Conservation (phyloP, 768 basidiomycete species). For the Lactifluus volemus region DNA sequence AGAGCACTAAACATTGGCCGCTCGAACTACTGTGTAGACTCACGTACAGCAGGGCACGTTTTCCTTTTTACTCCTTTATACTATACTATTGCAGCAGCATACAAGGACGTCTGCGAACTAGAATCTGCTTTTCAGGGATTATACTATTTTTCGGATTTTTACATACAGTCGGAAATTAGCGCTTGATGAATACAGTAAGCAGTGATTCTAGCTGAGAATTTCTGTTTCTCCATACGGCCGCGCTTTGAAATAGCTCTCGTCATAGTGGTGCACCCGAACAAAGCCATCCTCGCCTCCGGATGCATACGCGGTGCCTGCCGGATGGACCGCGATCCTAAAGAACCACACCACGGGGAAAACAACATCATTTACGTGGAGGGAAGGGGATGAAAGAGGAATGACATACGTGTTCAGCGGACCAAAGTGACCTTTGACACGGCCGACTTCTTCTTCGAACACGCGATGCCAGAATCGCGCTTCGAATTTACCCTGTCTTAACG, state of each 20-base stretch:
- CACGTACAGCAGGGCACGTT: neutral
- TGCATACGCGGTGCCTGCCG: conserved; percentile 78
- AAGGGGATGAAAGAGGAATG: neutral
- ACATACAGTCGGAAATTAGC: neutral
- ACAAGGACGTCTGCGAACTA: neutral
- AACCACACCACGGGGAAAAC: conserved; percentile 4
- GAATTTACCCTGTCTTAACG: conserved; percentile 90
- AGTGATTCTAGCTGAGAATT: conserved; percentile 42
- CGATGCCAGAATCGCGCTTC: conserved; percentile 99
- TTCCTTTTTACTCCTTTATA: neutral
- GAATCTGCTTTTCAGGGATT: neutral
- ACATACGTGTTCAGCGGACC: conserved; percentile 93
- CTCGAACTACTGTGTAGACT: neutral
- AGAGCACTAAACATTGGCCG: conserved; percentile 1
- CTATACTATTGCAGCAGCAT: neutral
- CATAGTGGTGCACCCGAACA: conserved; percentile 85
- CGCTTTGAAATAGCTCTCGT: conserved; percentile 88
- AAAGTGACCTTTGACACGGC: conserved; percentile 96
- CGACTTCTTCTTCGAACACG: conserved; percentile 93
- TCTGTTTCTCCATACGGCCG: conserved; percentile 90
- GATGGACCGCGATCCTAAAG: conserved; percentile 83
- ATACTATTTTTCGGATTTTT: neutral
- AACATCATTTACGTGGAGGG: neutral
- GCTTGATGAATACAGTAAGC: too few species aligned
- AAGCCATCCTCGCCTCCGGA: conserved; percentile 97